Evolutionary conservation across 2,329 filamentous ascomycete genomes (phyloP).

Genomic region (Cladosporium sp.): DNA sequence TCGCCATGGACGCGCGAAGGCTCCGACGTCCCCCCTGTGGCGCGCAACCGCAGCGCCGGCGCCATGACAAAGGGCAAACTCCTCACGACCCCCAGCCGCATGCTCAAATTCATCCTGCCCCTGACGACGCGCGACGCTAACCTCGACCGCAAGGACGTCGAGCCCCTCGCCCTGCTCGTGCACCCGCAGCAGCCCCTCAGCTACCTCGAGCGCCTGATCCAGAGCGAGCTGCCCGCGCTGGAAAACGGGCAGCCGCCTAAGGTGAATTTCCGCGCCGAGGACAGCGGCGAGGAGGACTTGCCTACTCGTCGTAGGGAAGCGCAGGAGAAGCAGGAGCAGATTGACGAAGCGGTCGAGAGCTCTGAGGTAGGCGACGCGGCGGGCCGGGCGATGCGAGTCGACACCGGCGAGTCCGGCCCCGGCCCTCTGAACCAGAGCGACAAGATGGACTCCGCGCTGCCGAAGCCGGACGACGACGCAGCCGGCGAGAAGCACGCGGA

Average conservation of each 20-base stretch:
- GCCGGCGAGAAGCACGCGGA: slow-evolving; percentile 45
- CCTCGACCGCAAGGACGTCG: slow-evolving; percentile 64
- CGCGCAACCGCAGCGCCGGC: slow-evolving; percentile 46
- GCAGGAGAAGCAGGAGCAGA: slow-evolving; percentile 29
- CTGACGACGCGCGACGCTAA: slow-evolving; percentile 60
- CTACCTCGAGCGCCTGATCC: slow-evolving; percentile 83
- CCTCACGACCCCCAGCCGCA: slow-evolving; percentile 72
- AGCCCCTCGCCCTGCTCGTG: slow-evolving; percentile 78
- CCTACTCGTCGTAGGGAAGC: slow-evolving; percentile 23
- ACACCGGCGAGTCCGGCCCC: slow-evolving; percentile 31
- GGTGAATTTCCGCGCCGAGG: slow-evolving; percentile 76
- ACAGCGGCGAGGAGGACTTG: slow-evolving; percentile 58
- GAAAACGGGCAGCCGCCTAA: slow-evolving; percentile 63
- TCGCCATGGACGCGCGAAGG: slow-evolving; percentile 65
- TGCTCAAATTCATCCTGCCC: slow-evolving; percentile 77
- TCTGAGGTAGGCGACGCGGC: slow-evolving; percentile 49
- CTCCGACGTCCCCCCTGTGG: slow-evolving; percentile 55
- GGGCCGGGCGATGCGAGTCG: slow-evolving; percentile 39
- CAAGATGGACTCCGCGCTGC: slow-evolving; percentile 29
- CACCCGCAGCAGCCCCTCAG: slow-evolving; percentile 89
- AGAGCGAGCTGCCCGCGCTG: slow-evolving; percentile 72
- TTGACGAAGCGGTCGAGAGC: slow-evolving; percentile 41
- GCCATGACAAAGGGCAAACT: slow-evolving; percentile 71
- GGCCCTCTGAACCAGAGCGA: not conserved
- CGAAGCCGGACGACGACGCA: slow-evolving; percentile 27